phyloP scores from a whole-genome alignment of 306 rosid species.

The Sophora flavescens region DNA sequence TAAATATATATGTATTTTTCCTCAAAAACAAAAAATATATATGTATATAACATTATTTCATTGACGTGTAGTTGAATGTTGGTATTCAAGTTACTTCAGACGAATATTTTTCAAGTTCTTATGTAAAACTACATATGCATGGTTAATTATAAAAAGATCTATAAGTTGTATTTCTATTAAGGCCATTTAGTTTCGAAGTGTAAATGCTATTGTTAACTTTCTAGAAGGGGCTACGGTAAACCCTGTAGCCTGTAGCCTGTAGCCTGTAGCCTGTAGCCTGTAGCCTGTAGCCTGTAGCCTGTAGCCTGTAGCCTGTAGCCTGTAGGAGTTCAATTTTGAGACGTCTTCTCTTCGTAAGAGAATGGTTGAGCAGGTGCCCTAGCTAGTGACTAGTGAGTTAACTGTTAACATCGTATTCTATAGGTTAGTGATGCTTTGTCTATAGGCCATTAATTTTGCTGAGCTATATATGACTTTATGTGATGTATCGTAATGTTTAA shows the following conservation, averaged over 20 bases:
- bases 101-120: no score
- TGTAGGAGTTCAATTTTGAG: constrained; percentile 9
- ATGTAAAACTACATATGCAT: background rate
- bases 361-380: background rate
- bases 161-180: background rate
- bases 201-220: no score
- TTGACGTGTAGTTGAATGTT: no score
- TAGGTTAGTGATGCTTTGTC: background rate
- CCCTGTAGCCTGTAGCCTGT: background rate
- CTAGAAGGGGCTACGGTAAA: no score
- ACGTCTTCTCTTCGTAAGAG: constrained; percentile 12
- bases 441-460: background rate
- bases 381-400: background rate
- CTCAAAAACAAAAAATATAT: no score
- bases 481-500: no score
- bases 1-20: no score
- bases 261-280: background rate
- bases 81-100: no score
- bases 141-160: background rate
- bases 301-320: background rate
- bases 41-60: no score
- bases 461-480: no score
- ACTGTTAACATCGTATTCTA: background rate
- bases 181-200: background rate
- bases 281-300: background rate